Evolutionary conservation across 208 protist species (phyloP).

Genomic region (Leishmania guyanensis): DNA sequence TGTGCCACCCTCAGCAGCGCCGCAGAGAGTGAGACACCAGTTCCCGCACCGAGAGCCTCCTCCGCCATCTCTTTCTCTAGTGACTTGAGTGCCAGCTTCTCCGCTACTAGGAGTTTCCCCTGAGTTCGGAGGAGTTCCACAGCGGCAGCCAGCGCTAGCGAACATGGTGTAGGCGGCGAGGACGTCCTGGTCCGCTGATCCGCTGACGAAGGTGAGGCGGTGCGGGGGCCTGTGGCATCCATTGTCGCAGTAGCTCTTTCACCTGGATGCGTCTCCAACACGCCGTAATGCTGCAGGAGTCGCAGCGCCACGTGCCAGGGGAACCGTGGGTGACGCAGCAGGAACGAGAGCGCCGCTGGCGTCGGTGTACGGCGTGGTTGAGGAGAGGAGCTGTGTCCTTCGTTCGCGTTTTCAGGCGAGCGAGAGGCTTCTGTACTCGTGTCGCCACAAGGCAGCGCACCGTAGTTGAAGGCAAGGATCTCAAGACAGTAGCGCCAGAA

Average conservation of each 20-base stretch:
- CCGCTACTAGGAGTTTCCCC: constrained; percentile 9
- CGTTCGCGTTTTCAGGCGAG: not conserved
- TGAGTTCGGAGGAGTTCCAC: constrained; percentile 16
- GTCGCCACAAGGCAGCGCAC: not conserved
- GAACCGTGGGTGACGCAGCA: constrained; percentile 41
- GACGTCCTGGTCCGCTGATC: not conserved
- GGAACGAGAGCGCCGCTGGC: constrained; percentile 42
- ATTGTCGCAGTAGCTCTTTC: not conserved
- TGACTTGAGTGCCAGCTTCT: constrained; percentile 10
- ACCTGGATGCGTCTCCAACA: not conserved
- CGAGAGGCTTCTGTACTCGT: not conserved
- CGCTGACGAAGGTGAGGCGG: not conserved
- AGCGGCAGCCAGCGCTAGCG: constrained; percentile 17
- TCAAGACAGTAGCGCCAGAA: constrained; percentile 52
- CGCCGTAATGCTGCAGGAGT: constrained; percentile 23
- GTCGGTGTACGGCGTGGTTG: constrained; percentile 27
- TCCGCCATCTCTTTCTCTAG: constrained; percentile 10
- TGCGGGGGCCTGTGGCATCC: not conserved
- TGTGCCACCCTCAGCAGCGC: constrained; percentile 14
- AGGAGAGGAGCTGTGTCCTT: not conserved
- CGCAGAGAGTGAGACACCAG: constrained; percentile 17
- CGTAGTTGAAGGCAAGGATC: constrained; percentile 48
- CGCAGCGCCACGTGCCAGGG: constrained; percentile 45
- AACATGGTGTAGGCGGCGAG: constrained; percentile 4
- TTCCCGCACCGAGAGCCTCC: not conserved